Percentiles rank a stretch among this genome's conserved stretches.
These are phyloP conservation scores for Skeletonema grethae DNA, from an alignment of 108 stramenopile genomes.

Conservation along the genomic window DNA sequence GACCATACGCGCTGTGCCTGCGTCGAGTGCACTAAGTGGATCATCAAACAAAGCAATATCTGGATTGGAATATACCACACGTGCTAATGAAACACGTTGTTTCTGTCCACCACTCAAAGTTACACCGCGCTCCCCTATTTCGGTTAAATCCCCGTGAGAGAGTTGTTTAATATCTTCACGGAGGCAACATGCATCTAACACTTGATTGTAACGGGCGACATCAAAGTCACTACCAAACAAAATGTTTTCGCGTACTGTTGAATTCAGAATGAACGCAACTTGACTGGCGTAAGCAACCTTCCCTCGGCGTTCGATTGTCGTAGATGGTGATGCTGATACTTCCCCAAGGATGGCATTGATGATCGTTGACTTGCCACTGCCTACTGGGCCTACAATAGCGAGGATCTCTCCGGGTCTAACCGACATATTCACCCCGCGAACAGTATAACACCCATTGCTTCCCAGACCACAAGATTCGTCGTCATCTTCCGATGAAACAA, in stretches of 20 bases:
- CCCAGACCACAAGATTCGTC: constrained; percentile 7
- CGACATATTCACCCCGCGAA: constrained; percentile 51
- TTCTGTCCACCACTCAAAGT: constrained; percentile 86
- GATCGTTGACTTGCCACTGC: constrained; percentile 83
- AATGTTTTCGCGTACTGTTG: constrained; percentile 93
- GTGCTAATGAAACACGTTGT: constrained; percentile 68
- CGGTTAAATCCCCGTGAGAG: constrained; percentile 62
- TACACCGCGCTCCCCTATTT: constrained; percentile 85
- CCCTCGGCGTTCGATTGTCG: constrained; percentile 39
- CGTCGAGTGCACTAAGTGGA: constrained; percentile 92
- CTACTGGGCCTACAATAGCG: constrained; percentile 80
- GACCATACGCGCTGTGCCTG: constrained; percentile 73
- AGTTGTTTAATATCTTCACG: constrained; percentile 69
- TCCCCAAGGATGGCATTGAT: constrained; percentile 83
- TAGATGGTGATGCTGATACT: constrained; percentile 45
- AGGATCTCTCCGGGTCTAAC: constrained; percentile 59
- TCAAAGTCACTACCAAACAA: constrained; percentile 86
- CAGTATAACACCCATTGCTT: constrained; percentile 42
- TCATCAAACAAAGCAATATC: constrained; percentile 87
- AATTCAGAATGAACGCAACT: constrained; percentile 93
- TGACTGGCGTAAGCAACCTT: constrained; percentile 90
- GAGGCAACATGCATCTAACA: constrained; percentile 85
- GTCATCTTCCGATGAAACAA: constrained; percentile 14
- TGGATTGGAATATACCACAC: constrained; percentile 84
- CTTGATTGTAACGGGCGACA: constrained; percentile 76